phyloP scores from a whole-genome alignment of 2,329 filamentous ascomycete genomes.

The Aspergillus thermomutatus region DNA sequence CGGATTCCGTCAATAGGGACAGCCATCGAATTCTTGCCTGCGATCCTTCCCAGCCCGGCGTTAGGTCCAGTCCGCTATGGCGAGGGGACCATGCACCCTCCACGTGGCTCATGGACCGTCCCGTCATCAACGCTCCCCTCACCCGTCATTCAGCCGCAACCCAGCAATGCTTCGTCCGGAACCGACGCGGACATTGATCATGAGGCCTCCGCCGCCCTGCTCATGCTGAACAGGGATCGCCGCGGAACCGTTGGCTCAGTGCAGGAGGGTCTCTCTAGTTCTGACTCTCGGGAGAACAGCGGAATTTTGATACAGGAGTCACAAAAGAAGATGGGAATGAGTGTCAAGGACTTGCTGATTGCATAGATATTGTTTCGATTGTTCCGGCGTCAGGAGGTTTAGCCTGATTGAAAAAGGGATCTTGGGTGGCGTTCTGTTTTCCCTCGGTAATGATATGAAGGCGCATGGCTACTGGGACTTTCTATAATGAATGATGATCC shows the following conservation, averaged over 20 bases:
- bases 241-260: slow-evolving; percentile 47
- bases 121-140: slow-evolving; percentile 20
- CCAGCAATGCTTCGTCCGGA: slow-evolving; percentile 42
- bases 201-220: slow-evolving; percentile 77
- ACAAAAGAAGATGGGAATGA: slow-evolving; percentile 48
- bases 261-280: slow-evolving; percentile 19
- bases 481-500: neutral
- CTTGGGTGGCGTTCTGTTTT: neutral
- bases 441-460: neutral
- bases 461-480: neutral
- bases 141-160: slow-evolving; percentile 24
- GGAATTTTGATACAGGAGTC: slow-evolving; percentile 10
- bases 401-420: neutral
- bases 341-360: slow-evolving; percentile 54
- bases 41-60: slow-evolving; percentile 36
- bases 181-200: slow-evolving; percentile 60
- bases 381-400: neutral
- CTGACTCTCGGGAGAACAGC: slow-evolving; percentile 4
- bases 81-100: slow-evolving; percentile 20
- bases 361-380: slow-evolving; percentile 29
- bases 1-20: slow-evolving; percentile 20
- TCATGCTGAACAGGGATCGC: slow-evolving; percentile 84
- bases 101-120: slow-evolving; percentile 20
- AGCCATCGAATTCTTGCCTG: slow-evolving; percentile 25
- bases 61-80: slow-evolving; percentile 26